Conservation (phyloP, 768 basidiomycete species). For the Pleurotus salmoneostramineus region DNA sequence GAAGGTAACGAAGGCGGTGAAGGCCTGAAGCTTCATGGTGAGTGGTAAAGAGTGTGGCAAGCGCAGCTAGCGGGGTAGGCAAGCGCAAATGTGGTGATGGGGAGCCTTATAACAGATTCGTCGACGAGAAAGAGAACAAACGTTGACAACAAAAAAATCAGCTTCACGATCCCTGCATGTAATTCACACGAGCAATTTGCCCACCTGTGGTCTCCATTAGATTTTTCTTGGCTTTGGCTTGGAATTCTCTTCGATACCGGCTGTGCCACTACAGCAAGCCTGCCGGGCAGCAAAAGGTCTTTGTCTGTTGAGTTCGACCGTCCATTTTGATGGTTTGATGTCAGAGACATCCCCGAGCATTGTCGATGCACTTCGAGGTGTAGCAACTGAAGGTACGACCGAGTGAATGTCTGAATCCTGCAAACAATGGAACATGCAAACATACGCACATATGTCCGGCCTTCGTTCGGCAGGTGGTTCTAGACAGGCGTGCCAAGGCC, state of each 20-base stretch:
- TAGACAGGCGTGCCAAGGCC: not conserved
- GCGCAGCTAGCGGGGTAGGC: constrained; percentile 7
- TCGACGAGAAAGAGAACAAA: constrained; percentile 3
- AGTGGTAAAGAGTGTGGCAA: constrained; percentile 3
- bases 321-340: not conserved
- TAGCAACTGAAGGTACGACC: not conserved
- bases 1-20: constrained; percentile 42
- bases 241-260: not conserved
- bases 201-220: not conserved
- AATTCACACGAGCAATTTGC: constrained; percentile 2
- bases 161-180: not conserved
- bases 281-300: not conserved
- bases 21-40: constrained; percentile 42
- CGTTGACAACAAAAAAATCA: constrained; percentile 8
- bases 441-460: not conserved
- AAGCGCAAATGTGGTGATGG: not conserved
- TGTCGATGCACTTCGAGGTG: not conserved
- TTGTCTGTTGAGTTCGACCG: not conserved
- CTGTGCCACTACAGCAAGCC: not conserved
- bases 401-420: not conserved
- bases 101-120: not conserved
- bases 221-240: not conserved
- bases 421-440: not conserved
- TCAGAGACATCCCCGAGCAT: not conserved
- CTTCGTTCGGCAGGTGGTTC: not conserved